These are phyloP conservation scores for Acanthamoeba culbertsoni DNA, from an alignment of 208 protist species.

Conservation along the genomic window DNA sequence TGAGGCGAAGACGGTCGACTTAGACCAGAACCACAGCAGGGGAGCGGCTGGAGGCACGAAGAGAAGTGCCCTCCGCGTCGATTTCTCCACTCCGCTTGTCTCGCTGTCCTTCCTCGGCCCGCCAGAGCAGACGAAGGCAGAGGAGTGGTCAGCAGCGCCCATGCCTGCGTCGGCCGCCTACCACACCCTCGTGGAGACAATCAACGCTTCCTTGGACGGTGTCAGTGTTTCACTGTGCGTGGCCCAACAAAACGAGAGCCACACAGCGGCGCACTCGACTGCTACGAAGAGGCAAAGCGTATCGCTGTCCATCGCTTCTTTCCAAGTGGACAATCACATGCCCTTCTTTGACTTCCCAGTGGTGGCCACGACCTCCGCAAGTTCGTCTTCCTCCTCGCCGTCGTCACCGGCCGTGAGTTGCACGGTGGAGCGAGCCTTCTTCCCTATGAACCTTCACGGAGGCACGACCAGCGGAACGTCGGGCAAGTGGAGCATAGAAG, in stretches of 20 bases:
- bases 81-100: background rate
- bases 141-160: background rate
- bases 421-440: background rate
- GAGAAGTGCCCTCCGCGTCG: background rate
- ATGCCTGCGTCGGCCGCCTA: background rate
- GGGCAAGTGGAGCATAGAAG: slow-evolving; percentile 11
- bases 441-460: background rate
- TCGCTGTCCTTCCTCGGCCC: background rate
- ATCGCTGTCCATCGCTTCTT: background rate
- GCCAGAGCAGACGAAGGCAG: background rate
- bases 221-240: too few relatives aligned
- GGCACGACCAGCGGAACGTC: background rate
- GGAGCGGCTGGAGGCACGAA: background rate
- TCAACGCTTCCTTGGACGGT: background rate
- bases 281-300: background rate
- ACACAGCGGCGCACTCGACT: too few relatives aligned
- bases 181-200: background rate
- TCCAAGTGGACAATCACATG: slow-evolving; percentile 50
- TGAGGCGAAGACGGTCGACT: background rate
- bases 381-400: background rate
- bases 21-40: background rate
- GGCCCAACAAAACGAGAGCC: too few relatives aligned
- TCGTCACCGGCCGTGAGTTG: background rate
- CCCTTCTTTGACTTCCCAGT: slow-evolving; percentile 36
- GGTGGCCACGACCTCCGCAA: background rate